Conservation (phyloP, 2,329 filamentous ascomycete genomes). For the Atkinsonella hypoxylon region DNA sequence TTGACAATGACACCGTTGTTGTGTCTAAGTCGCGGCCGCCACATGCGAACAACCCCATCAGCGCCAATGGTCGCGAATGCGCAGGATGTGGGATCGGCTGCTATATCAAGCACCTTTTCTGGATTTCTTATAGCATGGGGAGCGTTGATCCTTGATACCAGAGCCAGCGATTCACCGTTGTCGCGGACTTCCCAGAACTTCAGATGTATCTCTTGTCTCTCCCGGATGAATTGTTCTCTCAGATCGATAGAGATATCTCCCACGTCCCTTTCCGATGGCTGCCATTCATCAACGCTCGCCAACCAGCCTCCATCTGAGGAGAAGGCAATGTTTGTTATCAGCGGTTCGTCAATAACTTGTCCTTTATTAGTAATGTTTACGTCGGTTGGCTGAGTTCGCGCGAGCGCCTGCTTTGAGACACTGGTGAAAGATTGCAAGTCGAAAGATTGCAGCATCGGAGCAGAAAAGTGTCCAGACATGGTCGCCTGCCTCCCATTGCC, state of each 20-base stretch:
- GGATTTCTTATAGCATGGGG: constrained; percentile 55
- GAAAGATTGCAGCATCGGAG: constrained; percentile 65
- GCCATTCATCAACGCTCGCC: constrained; percentile 86
- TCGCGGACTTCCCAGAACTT: constrained; percentile 77
- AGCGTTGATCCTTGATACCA: constrained; percentile 72
- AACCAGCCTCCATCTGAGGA: constrained; percentile 80
- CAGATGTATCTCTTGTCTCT: constrained; percentile 61
- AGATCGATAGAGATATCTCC: constrained; percentile 28
- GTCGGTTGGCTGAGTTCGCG: constrained; percentile 77
- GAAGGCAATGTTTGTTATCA: constrained; percentile 62
- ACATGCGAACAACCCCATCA: constrained; percentile 67
- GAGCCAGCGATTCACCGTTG: constrained; percentile 48
- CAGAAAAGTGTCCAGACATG: constrained; percentile 38
- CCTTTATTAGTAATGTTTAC: constrained; percentile 64
- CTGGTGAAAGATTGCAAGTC: constrained; percentile 71
- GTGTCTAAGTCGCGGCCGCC: constrained; percentile 62
- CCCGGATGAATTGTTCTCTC: constrained; percentile 33
- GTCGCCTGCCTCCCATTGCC: constrained; percentile 47
- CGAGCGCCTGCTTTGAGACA: constrained; percentile 75
- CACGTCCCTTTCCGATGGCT: constrained; percentile 57
- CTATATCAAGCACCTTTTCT: constrained; percentile 58
- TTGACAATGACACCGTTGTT: constrained; percentile 56
- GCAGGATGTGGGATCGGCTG: constrained; percentile 52
- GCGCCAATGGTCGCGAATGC: constrained; percentile 79
- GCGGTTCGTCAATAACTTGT: constrained; percentile 61